Evolutionary conservation across 176 grass and related monocot species (phyloP).

Genomic region (Carex cristatella): DNA sequence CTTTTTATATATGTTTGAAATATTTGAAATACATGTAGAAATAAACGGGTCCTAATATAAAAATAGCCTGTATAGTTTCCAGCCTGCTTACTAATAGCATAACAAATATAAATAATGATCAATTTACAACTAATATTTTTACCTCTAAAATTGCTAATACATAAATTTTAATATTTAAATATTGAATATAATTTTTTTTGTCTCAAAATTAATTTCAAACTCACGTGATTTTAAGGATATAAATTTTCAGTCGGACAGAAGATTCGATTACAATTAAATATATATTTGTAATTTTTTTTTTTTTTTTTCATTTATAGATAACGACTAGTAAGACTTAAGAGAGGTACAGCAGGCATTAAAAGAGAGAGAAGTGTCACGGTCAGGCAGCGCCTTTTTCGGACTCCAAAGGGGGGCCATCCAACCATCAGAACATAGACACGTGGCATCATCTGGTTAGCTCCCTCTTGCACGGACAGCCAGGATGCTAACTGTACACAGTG

Average conservation of each 20-base stretch:
- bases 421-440: background rate
- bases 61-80: background rate
- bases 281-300: too few relatives aligned
- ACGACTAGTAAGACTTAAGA: background rate
- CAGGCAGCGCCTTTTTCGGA: constrained; percentile 12
- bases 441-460: background rate
- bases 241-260: too few relatives aligned
- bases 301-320: background rate
- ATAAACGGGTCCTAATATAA: background rate
- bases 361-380: background rate
- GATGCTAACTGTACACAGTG: background rate
- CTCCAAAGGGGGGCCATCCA: background rate
- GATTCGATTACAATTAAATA: too few relatives aligned
- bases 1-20: too few relatives aligned
- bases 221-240: too few relatives aligned
- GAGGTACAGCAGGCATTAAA: constrained; percentile 9
- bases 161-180: too few relatives aligned
- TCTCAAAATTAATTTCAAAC: too few relatives aligned
- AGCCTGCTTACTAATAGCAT: background rate
- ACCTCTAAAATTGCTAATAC: too few relatives aligned
- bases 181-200: too few relatives aligned
- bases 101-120: too few relatives aligned
- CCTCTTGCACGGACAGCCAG: background rate
- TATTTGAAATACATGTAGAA: background rate
- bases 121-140: too few relatives aligned